Evolutionary conservation across 1,284 basidiomycete genomes (phyloP).

Genomic region (Cryptococcus maquisensis): DNA sequence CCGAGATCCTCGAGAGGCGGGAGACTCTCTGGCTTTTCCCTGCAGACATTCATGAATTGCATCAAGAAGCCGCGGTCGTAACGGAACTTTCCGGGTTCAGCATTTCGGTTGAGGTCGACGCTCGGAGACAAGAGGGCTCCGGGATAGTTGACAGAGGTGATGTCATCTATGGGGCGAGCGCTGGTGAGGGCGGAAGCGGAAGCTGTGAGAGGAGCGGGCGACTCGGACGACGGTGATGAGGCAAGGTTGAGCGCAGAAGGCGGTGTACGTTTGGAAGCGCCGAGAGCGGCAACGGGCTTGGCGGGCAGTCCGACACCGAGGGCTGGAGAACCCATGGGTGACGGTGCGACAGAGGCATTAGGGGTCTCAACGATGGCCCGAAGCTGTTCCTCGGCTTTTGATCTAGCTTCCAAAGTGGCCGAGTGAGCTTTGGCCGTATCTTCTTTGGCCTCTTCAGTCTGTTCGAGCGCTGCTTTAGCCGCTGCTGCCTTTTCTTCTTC

Average conservation of each 20-base stretch:
- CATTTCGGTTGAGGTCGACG: constrained; percentile 77
- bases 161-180: constrained; percentile 76
- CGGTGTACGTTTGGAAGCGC: constrained; percentile 32
- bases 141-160: constrained; percentile 76
- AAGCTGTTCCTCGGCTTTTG: constrained; percentile 29
- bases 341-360: constrained; percentile 27
- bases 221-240: constrained; percentile 20
- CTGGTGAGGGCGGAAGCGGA: constrained; percentile 65
- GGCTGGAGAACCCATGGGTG: constrained; percentile 42
- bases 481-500: constrained; percentile 53
- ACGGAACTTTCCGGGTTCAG: constrained; percentile 82
- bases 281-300: constrained; percentile 42
- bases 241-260: constrained; percentile 71
- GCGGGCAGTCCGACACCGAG: constrained; percentile 44
- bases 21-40: constrained; percentile 86
- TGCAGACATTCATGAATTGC: constrained; percentile 94
- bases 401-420: constrained; percentile 19
- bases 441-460: constrained; percentile 28
- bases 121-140: constrained; percentile 77
- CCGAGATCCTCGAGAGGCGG: constrained; percentile 89
- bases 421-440: constrained; percentile 28
- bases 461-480: constrained; percentile 17
- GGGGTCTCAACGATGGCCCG: constrained; percentile 25
- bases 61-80: constrained; percentile 97
- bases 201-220: constrained; percentile 15